phyloP scores from a whole-genome alignment of 1,284 basidiomycete genomes.

The Sporisorium scitamineum region DNA sequence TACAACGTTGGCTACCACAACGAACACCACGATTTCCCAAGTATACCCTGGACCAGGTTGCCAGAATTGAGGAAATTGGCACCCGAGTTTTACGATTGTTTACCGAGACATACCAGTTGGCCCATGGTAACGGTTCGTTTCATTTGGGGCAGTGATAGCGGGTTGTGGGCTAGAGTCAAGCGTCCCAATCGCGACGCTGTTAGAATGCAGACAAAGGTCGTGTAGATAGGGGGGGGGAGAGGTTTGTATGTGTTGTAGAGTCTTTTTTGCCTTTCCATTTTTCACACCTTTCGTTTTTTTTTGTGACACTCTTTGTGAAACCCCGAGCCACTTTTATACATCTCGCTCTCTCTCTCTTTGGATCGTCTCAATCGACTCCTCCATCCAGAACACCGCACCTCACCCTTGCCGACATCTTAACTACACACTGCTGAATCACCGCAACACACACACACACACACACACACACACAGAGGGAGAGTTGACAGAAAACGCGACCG shows the following conservation, averaged over 20 bases:
- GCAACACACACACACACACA: too few relatives aligned
- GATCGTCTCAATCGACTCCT: too few relatives aligned
- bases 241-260: not conserved
- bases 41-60: slow-evolving; percentile 93
- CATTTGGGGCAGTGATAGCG: slow-evolving; percentile 76
- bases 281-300: too few relatives aligned
- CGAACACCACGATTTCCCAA: slow-evolving; percentile 99
- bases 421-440: too few relatives aligned
- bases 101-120: slow-evolving; percentile 91
- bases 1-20: slow-evolving; percentile 99
- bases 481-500: too few relatives aligned
- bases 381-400: too few relatives aligned
- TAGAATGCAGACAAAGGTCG: not conserved
- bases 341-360: too few relatives aligned
- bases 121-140: slow-evolving; percentile 94
- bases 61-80: slow-evolving; percentile 84
- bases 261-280: not conserved
- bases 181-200: slow-evolving; percentile 31
- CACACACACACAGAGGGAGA: too few relatives aligned
- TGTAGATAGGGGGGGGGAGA: not conserved
- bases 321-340: too few relatives aligned
- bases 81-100: slow-evolving; percentile 89
- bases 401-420: too few relatives aligned
- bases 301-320: too few relatives aligned
- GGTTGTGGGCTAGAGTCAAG: slow-evolving; percentile 64